Base-by-base conservation (phyloP, 257 asterid genomes). In the Solanum pinnatisectum region DNA sequence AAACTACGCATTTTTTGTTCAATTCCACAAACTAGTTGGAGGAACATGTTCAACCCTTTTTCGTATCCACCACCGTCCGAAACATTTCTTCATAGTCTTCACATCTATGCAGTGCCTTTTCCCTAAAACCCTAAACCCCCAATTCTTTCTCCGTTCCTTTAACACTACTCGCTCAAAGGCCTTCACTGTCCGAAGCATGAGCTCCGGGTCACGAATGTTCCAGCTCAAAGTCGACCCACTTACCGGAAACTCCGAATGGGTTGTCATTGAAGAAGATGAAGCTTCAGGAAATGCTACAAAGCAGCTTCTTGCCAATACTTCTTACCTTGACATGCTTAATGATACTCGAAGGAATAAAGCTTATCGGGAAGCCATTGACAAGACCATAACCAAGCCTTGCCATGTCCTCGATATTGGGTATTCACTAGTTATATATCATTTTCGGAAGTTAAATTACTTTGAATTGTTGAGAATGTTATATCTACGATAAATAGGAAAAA, bases 321-420 rank as follows among this genome's bases (percentile, higher is more conserved):
- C 98, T 52, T 96, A 94, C 78, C 96, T 95, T 22, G 98, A 96
- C 93, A 96, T 97, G 99, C 98, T 96, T 88, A 97, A 97, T 83
- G 99, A 97, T 81, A 84, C 95, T 84, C 92, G 87, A 25, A 96
- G 98, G 68, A 97, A 95, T 87, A 89, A 83, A 84, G 98, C 98
- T 30, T 97, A 68, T 86, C 92, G 95, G 59, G 91, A 77, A 86
- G 99, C 98, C 88, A 96, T 96, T 90, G 95, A 97, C 14, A 97
- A 93, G 72, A 94, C 98, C 11, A 85, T 96, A 59, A 93, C 96
- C 79, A 88, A 86, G 42, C 96, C 98, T 87, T 97, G 98, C 93
- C 98, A 93, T 91, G 98, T 96, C 79, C 99, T 97, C 76, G 99
- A 97, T 90, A 97, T 97, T 77, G 99, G 99, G 99, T 95, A 95